Evolutionary conservation across 768 basidiomycete species (phyloP).

Genomic region (Lactifluus pinguis): DNA sequence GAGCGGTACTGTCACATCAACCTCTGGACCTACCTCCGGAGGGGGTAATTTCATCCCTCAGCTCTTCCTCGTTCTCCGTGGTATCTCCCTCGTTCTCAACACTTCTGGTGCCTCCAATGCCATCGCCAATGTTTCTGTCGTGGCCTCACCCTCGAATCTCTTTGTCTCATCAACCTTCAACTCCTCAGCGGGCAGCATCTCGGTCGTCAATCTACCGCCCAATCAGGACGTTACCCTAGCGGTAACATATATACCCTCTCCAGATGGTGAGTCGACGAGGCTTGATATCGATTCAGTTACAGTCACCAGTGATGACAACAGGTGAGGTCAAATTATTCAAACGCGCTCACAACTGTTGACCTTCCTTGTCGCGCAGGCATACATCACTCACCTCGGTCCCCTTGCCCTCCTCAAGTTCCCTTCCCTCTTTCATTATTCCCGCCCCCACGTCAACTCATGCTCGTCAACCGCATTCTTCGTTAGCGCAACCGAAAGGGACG

Average conservation of each 20-base stretch:
- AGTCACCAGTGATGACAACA: background rate
- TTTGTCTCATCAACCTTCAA: conserved; percentile 13
- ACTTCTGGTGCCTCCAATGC: conserved; percentile 19
- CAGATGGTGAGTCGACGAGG: conserved; percentile 9
- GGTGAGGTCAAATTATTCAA: background rate
- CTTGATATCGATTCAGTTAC: conserved; percentile 19
- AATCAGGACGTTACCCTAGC: conserved; percentile 16
- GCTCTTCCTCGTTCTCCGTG: conserved; percentile 20
- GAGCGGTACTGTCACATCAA: conserved; percentile 19
- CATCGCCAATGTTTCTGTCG: conserved; percentile 18
- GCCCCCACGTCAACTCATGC: conserved; percentile 5
- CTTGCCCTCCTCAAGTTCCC: conserved; percentile 12
- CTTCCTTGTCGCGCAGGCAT: background rate
- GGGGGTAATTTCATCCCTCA: conserved; percentile 15
- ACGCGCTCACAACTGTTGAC: background rate
- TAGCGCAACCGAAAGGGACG: conserved; percentile 19
- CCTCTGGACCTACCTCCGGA: conserved; percentile 11
- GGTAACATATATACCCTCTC: conserved; percentile 14
- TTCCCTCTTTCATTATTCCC: conserved; percentile 18
- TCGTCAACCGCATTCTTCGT: background rate
- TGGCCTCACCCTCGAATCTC: conserved; percentile 18
- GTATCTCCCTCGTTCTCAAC: conserved; percentile 16
- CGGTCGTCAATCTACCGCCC: conserved; percentile 15
- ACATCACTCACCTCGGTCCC: conserved; percentile 13
- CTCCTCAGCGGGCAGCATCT: conserved; percentile 15